phyloP scores from a whole-genome alignment of 1,284 basidiomycete genomes.

The Rhodotorula sp. region DNA sequence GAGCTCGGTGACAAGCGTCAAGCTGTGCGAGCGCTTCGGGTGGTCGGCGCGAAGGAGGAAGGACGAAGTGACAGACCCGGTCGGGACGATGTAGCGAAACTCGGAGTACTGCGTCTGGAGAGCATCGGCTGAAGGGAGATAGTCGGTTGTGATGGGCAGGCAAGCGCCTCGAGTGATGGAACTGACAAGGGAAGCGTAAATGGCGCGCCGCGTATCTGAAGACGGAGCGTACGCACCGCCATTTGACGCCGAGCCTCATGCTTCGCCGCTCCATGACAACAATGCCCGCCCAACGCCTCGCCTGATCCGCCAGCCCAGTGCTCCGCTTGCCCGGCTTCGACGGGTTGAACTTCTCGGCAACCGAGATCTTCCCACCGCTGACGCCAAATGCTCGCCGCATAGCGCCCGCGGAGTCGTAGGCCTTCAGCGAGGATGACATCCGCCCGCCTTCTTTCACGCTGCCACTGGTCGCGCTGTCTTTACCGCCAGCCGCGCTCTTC shows the following conservation, averaged over 20 bases:
- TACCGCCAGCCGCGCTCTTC: not conserved
- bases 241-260: constrained; percentile 63
- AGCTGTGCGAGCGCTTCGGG: constrained; percentile 54
- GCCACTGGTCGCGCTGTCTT: not conserved
- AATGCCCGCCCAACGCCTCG: constrained; percentile 43
- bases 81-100: constrained; percentile 56
- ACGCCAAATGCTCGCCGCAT: constrained; percentile 16
- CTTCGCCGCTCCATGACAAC: constrained; percentile 38
- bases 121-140: constrained; percentile 73
- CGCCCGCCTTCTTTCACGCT: constrained; percentile 1
- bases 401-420: constrained; percentile 19
- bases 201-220: rapidly evolving
- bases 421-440: constrained; percentile 32
- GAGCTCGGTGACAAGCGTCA: constrained; percentile 83
- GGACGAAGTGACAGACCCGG: constrained; percentile 50
- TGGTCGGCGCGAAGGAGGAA: constrained; percentile 66
- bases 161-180: constrained; percentile 56
- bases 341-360: constrained; percentile 32
- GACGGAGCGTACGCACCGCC: constrained; percentile 64
- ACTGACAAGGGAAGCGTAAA: constrained; percentile 17
- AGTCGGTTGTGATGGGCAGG: constrained; percentile 88
- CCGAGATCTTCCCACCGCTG: constrained; percentile 15
- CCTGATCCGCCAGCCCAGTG: constrained; percentile 38
- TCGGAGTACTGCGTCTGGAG: constrained; percentile 76
- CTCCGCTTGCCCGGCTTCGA: constrained; percentile 39